phyloP scores from a whole-genome alignment of 192 early-diverging fungal species.

The Coemansia sp. region DNA sequence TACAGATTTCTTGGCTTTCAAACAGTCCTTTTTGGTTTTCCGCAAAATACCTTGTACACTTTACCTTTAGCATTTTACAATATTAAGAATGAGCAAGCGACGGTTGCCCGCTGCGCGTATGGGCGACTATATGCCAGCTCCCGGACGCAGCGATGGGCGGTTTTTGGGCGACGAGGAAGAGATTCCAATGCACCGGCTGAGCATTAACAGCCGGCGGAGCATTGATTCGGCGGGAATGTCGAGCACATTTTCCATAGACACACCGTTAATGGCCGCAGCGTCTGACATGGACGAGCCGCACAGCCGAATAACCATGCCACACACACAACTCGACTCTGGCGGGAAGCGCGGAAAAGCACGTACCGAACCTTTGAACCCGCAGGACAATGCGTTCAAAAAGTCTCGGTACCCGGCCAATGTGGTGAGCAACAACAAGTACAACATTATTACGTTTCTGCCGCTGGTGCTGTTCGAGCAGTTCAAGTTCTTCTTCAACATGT shows the following conservation, averaged over 20 bases:
- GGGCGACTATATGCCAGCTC: conserved; percentile 7
- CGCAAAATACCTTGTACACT: background rate
- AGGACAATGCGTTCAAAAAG: conserved; percentile 38
- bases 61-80: background rate
- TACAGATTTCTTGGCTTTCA: too few relatives aligned
- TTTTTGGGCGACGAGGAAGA: background rate
- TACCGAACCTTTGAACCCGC: conserved; percentile 43
- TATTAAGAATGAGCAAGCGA: conserved; percentile 35
- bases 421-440: conserved; percentile 87
- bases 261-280: conserved; percentile 41
- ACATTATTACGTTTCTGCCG: conserved; percentile 73
- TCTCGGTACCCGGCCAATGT: conserved; percentile 72
- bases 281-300: conserved; percentile 25
- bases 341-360: conserved; percentile 18
- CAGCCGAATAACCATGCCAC: conserved; percentile 1
- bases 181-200: conserved; percentile 46
- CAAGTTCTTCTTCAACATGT: conserved; percentile 93
- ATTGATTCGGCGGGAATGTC: conserved; percentile 15
- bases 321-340: background rate
- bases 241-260: conserved; percentile 43
- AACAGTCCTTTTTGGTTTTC: background rate
- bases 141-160: background rate
- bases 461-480: conserved; percentile 89
- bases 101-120: conserved; percentile 14
- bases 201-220: conserved; percentile 17